phyloP scores from a whole-genome alignment of 2,329 filamentous ascomycete genomes.

The Diaporthe longicolla region DNA sequence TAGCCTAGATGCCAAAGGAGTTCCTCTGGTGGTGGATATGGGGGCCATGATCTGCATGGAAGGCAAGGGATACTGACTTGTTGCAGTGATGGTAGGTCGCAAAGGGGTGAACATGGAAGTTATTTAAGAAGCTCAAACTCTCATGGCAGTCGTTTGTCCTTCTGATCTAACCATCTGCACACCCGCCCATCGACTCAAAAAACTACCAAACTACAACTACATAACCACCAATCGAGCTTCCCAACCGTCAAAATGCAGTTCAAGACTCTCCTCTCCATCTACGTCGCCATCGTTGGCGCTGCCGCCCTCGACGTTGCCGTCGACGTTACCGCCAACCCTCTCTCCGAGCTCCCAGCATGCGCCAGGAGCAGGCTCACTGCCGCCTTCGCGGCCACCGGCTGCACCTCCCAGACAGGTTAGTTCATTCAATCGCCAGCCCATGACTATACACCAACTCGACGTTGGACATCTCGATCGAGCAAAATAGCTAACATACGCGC shows the following conservation, averaged over 20 bases:
- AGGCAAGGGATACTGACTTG: neutral
- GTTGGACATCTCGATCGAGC: too few relatives aligned
- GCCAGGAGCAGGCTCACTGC: slow-evolving; percentile 11
- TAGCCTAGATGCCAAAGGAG: neutral
- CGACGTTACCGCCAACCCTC: neutral
- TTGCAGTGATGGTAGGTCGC: neutral
- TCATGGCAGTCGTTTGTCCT: neutral
- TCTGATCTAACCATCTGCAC: neutral
- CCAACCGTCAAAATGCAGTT: slow-evolving; percentile 21
- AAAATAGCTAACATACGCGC: neutral
- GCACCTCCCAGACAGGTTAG: slow-evolving; percentile 23
- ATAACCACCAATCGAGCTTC: neutral
- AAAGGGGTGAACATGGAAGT: neutral
- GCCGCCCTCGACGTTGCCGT: neutral
- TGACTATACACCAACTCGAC: neutral
- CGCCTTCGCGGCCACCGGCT: slow-evolving; percentile 11
- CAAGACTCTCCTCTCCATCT: slow-evolving; percentile 14
- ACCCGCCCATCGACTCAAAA: neutral
- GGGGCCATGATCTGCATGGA: neutral
- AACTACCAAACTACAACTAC: neutral
- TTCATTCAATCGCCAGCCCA: neutral
- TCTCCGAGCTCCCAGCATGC: neutral
- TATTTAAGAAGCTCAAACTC: neutral
- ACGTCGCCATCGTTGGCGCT: slow-evolving; percentile 8
- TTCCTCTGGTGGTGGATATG: neutral